These are phyloP conservation scores for Stachybotrys echinatus DNA, from an alignment of 2,329 filamentous ascomycete genomes.

Conservation along the genomic window DNA sequence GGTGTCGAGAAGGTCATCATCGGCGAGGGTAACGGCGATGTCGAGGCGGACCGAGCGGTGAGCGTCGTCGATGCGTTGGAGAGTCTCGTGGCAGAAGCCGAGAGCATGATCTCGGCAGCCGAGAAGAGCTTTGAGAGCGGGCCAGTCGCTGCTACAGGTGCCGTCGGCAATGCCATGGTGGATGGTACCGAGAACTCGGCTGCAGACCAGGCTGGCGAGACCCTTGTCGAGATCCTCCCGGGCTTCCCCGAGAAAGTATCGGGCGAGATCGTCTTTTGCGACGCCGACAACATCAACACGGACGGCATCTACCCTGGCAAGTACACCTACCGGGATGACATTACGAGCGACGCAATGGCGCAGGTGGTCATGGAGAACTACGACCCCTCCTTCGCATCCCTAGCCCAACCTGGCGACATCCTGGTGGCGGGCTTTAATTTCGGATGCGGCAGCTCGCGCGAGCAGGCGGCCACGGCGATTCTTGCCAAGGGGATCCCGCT, in stretches of 20 bases:
- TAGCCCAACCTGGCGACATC: conserved; percentile 68
- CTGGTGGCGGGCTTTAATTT: conserved; percentile 87
- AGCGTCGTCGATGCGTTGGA: conserved; percentile 63
- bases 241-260: conserved; percentile 80
- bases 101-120: conserved; percentile 46
- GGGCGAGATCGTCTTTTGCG: conserved; percentile 85
- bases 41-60: conserved; percentile 58
- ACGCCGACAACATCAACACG: conserved; percentile 79
- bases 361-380: conserved; percentile 94
- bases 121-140: conserved; percentile 25
- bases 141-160: background rate
- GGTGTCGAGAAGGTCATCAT: conserved; percentile 61
- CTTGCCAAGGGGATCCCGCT: conserved; percentile 75
- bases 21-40: conserved; percentile 66
- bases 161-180: background rate
- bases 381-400: conserved; percentile 62
- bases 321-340: conserved; percentile 77
- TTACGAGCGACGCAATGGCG: conserved; percentile 75
- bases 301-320: conserved; percentile 90
- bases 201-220: conserved; percentile 5
- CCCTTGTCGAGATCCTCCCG: conserved; percentile 66
- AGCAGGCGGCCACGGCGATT: conserved; percentile 82
- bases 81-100: conserved; percentile 64
- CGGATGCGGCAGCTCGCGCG: conserved; percentile 73
- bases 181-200: background rate